Base-by-base conservation (phyloP, 345 rosid genomes). In the Euclidium syriacum region DNA sequence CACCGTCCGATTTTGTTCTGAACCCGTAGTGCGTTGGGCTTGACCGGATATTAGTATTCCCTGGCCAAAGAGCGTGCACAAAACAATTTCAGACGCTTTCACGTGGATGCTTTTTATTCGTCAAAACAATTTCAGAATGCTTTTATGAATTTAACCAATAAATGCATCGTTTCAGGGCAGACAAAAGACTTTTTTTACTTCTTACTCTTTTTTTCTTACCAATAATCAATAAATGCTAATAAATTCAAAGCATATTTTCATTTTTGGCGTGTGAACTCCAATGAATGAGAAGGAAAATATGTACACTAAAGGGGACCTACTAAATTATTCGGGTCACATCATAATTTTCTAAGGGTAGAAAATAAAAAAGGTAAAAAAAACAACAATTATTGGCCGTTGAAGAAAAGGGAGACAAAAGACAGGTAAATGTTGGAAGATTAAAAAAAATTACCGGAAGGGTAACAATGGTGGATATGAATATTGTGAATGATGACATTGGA, bases 401-500 rank as follows among this genome's bases (percentile, higher is more conserved):
- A 40, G 41, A 57, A 23, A 4, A 4, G 14, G 5, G 22, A 44
- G 1, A 36, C 10, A 8, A 38, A 27, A 17, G 26, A n/a, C n/a
- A n/a, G 19, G 3, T 5, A 7, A 40, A 35, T 22, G 40, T 35
- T 11, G 16, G 48, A 26, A 50, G 27, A 17, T 33, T 4, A 16
- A n/a, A 52, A 60, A 1, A 29, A 52, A 15, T 59, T 77, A 84
- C 99, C 99, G 48, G 99, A 87, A 15, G 48, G 79, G 33, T 81
- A 76, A 67, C 99, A 94, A 62, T 94, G 91, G 65, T 94, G 97
- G 34, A 94, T 68, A 71, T 94, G 97, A 16, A 94, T 70, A 66
- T 87, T 94, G 70, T 94, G 99, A 24, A 94, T 94, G 40, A 94
- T 94, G 52, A 94, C 72, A 70, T 90, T 90, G 75, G 81, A 85